Evolutionary conservation across 179 eudicot species (phyloP), one percentile per base, ranked within the genome.

Genomic region (Vitellaria paradoxa): DNA sequence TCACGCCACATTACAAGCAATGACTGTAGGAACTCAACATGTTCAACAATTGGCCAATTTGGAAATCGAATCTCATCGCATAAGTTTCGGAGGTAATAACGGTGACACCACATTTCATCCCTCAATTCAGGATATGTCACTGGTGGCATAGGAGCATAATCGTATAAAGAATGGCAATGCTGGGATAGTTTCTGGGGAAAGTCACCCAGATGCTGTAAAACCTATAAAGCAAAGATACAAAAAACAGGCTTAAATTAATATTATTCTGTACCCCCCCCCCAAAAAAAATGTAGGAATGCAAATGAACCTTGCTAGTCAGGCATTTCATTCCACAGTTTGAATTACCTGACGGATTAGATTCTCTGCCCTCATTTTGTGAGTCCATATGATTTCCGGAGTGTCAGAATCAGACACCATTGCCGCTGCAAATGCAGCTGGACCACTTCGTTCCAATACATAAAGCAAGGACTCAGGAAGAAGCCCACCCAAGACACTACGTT

Each of bases 91-190:
- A 96, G 98, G 82, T 96, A 96, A 84, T 96, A 96, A 60, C 99
- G 96, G 84, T 96, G 99, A 77, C 99, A 96, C 99, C 99, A 96
- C 99, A 96, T 96, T 84, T 96, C 99, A 85, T 96, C 99, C 81
- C 86, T 88, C 18, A 96, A 82, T 78, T 96, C 99, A 42, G 94
- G 97, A 86, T 96, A 96, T 46, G 99, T 96, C 52, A 96, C 98
- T 24, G 99, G 99, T 61, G 99, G 99, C 94, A 96, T 96, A 61
- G 99, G 99, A 85, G 99, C 99, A 86, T 94, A 96, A 68, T 96
- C 99, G 86, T 96, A 96, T 42, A 96, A 81, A 70, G 87, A 91
- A 76, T 96, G 99, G 82, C 97, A 96, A 83, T 96, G 98, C 80
- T 96, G 99, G 64, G 95, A 89, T 76, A 96, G 84, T 84, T 96